Evolutionary conservation across 2,329 filamentous ascomycete species (phyloP), one percentile per base, ranked within the genome.

Genomic region (Dactylellina sp.): DNA sequence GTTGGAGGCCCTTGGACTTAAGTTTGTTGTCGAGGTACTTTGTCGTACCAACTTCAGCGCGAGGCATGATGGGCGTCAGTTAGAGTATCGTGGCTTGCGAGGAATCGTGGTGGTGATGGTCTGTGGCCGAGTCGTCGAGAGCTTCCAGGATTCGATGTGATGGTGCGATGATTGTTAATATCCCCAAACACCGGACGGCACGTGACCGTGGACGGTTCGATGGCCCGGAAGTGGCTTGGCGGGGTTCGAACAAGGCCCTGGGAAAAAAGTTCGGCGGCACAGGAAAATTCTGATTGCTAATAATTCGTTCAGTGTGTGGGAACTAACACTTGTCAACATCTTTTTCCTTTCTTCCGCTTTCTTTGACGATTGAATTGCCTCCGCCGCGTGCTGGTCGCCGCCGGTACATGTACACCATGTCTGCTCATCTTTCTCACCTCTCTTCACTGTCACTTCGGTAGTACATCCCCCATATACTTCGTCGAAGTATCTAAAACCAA

Each of bases 21-120:
- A 97, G 89, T 83, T 93, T 90, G 83, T 98, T 98, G 82, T 87
- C 88, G 72, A 98, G 86, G 81, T 92, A 87, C 83, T 97, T 98
- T n/a, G 90, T 92, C 65, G 89, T 91, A 76, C 95, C 95, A 61
- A 92, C 89, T 84, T 98, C 95, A 79, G 95, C 95, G 84, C 91
- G 92, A 60, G 90, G 89, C 94, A 98, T 98, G 59, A 80, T 89
- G 79, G 9, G 78, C 78, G 74, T 32, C 4, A 22, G 53, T 57
- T 53, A n/a, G 18, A n/a, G n/a, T n/a, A n/a, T n/a, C n/a, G 28
- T 4, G 52, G 32, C 4, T 32, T 32, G 28, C 9, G 9, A 5
- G 5, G 28, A 9, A 32, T 32, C 28, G 28, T 32, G 9, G 9
- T 4, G 28, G 9, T 4, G 28, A 32, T 32, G 28, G 9, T 4